Evolutionary conservation across 2,329 filamentous ascomycete species (phyloP).

Genomic region (Neonectria coccinea): DNA sequence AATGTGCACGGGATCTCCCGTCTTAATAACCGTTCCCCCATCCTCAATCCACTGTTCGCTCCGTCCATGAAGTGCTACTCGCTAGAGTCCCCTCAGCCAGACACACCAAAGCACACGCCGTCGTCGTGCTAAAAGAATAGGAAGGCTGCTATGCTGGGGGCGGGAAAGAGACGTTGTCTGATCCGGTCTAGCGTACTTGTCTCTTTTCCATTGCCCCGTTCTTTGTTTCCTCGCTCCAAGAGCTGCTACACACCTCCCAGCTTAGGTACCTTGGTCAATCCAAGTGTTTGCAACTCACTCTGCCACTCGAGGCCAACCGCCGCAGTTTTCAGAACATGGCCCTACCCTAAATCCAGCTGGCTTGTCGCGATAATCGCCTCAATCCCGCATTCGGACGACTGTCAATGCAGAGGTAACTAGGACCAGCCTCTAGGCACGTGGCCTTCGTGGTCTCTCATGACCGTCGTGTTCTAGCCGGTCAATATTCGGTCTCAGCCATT

Average conservation of each 20-base stretch:
- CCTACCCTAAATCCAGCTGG: slow-evolving; percentile 7
- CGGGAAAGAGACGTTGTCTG: slow-evolving; percentile 3
- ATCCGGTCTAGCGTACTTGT: slow-evolving; percentile 21
- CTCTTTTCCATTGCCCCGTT: slow-evolving; percentile 25
- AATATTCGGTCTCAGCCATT: slow-evolving; percentile 34
- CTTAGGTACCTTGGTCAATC: background rate
- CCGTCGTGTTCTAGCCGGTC: slow-evolving; percentile 23
- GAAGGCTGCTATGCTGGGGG: background rate
- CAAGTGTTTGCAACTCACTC: slow-evolving; percentile 23
- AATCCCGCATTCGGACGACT: slow-evolving; percentile 21
- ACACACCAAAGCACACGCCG: slow-evolving; percentile 21
- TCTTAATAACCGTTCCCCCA: slow-evolving; percentile 14
- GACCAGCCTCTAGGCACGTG: slow-evolving; percentile 28
- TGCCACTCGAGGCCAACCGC: slow-evolving; percentile 29
- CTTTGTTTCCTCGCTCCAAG: slow-evolving; percentile 24
- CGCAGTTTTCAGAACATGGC: slow-evolving; percentile 13
- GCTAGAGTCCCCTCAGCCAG: slow-evolving; percentile 16
- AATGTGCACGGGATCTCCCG: slow-evolving; percentile 4
- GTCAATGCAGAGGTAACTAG: slow-evolving; percentile 24
- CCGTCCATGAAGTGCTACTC: slow-evolving; percentile 14
- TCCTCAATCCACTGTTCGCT: slow-evolving; percentile 20
- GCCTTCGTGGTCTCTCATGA: slow-evolving; percentile 20
- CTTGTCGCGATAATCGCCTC: slow-evolving; percentile 13
- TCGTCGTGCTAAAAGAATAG: slow-evolving; percentile 20
- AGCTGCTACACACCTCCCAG: slow-evolving; percentile 6